Evolutionary conservation across 2,329 filamentous ascomycete species (phyloP).

Genomic region (Fusarium sp.): DNA sequence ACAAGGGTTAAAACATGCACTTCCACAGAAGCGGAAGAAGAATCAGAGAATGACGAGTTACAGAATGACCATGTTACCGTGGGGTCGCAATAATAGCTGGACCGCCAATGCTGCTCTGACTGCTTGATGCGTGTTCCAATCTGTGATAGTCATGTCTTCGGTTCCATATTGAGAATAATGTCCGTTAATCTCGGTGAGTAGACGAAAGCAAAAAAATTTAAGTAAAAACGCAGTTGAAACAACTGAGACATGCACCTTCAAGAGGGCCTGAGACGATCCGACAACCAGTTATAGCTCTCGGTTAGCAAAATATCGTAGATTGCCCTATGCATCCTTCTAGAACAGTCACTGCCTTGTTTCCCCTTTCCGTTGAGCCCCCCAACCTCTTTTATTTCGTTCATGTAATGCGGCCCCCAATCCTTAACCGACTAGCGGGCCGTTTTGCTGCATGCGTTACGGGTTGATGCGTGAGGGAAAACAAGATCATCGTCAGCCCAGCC

Average conservation of each 20-base stretch:
- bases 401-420: background rate
- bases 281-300: constrained; percentile 18
- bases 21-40: constrained; percentile 32
- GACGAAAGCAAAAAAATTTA: constrained; percentile 3
- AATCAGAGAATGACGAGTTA: constrained; percentile 12
- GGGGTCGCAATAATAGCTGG: constrained; percentile 2
- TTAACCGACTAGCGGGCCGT: background rate
- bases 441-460: background rate
- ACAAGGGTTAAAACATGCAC: constrained; percentile 40
- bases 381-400: constrained; percentile 24
- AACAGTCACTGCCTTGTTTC: constrained; percentile 21
- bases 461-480: constrained; percentile 11
- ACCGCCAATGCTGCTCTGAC: constrained; percentile 19
- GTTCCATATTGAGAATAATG: constrained; percentile 27
- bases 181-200: constrained; percentile 24
- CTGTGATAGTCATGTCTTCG: constrained; percentile 5
- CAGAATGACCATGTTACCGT: constrained; percentile 1
- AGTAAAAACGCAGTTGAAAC: constrained; percentile 3
- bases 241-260: constrained; percentile 36
- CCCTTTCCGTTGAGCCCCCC: constrained; percentile 1
- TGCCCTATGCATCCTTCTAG: constrained; percentile 35
- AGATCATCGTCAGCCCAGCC: constrained; percentile 10
- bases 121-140: constrained; percentile 9
- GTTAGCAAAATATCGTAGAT: constrained; percentile 17
- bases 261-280: constrained; percentile 7